phyloP scores from a whole-genome alignment of 2,329 filamentous ascomycete species.

The Rutstroemia sp. region DNA sequence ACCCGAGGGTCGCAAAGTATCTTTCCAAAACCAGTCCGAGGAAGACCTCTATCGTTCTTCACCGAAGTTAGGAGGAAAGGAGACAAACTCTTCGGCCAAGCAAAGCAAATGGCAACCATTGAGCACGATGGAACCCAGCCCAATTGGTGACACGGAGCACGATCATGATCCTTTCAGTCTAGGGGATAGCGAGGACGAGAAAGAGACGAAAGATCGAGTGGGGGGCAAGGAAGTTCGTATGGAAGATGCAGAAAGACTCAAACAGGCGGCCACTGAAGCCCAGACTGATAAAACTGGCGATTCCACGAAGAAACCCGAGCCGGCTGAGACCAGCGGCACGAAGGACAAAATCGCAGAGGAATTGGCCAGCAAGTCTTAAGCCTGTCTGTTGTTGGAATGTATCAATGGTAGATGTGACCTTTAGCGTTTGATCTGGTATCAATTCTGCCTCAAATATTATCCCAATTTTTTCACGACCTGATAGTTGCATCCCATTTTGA shows the following conservation, averaged over 20 bases:
- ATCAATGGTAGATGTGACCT: background rate
- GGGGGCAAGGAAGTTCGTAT: conserved; percentile 46
- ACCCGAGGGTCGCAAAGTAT: conserved; percentile 43
- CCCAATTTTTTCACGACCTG: background rate
- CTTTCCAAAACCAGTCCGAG: conserved; percentile 55
- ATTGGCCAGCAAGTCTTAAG: conserved; percentile 20
- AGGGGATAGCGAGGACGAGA: conserved; percentile 91
- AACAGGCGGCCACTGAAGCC: conserved; percentile 51
- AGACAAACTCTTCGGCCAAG: conserved; percentile 47
- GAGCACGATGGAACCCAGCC: conserved; percentile 74
- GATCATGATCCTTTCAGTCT: conserved; percentile 78
- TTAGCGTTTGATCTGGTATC: background rate
- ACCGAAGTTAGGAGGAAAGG: conserved; percentile 48
- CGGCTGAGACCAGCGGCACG: conserved; percentile 25
- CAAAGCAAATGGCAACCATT: conserved; percentile 96
- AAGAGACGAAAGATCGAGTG: conserved; percentile 56
- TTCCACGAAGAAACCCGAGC: conserved; percentile 23
- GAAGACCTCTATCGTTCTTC: conserved; percentile 70
- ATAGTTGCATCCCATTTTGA: background rate
- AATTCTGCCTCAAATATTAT: background rate
- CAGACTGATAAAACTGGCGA: conserved; percentile 35
- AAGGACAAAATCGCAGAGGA: conserved; percentile 28
- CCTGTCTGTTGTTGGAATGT: conserved; percentile 1
- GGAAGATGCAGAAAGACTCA: conserved; percentile 50
- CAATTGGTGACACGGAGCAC: conserved; percentile 78